Conservation (phyloP, 345 rosid genomes). For the Salix exigua region DNA sequence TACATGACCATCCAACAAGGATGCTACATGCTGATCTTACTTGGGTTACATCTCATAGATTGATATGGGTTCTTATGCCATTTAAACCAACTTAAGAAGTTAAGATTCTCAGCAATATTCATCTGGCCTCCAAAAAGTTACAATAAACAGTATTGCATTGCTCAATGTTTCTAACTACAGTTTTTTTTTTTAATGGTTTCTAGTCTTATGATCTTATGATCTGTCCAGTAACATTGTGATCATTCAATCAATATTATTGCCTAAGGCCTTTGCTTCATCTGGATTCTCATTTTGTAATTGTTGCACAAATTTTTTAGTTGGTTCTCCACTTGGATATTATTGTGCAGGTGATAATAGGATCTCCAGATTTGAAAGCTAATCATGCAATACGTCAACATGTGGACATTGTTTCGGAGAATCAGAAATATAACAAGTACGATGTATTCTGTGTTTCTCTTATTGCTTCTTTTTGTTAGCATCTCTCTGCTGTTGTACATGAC, state of each 20-base stretch:
- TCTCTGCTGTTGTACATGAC: background rate
- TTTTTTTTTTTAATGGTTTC: conserved; percentile 2
- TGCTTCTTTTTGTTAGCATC: background rate
- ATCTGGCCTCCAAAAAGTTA: too few species aligned
- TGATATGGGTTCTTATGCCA: too few species aligned
- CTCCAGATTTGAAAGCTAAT: conserved; percentile 90
- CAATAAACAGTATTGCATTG: background rate
- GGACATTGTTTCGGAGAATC: conserved; percentile 84
- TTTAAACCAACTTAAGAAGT: too few species aligned
- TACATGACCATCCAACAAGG: too few species aligned
- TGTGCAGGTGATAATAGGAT: conserved; percentile 82
- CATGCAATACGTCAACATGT: conserved; percentile 90
- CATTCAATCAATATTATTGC: background rate
- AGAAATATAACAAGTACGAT: conserved; percentile 88
- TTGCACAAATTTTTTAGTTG: conserved; percentile 9
- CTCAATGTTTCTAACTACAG: background rate
- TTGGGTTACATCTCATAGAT: too few species aligned
- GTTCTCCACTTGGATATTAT: conserved; percentile 3
- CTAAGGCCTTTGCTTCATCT: background rate
- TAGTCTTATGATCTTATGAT: background rate
- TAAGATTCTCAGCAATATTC: too few species aligned
- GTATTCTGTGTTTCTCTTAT: background rate
- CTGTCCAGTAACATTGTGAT: background rate
- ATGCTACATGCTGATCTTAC: too few species aligned
- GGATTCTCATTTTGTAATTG: background rate